These are phyloP conservation scores for Cerrena zonata DNA, from an alignment of 1,284 basidiomycete genomes.

Conservation along the genomic window DNA sequence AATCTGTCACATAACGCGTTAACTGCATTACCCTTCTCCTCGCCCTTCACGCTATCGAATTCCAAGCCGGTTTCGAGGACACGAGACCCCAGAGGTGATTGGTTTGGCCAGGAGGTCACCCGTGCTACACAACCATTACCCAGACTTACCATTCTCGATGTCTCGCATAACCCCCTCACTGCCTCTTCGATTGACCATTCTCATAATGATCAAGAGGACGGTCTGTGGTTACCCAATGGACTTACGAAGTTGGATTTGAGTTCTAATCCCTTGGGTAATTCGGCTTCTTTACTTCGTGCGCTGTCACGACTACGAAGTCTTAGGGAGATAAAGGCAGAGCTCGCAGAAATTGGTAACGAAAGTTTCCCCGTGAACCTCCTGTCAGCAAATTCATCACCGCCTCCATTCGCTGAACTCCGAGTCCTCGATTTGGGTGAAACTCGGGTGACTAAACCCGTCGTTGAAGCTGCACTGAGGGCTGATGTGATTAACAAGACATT, in stretches of 20 bases:
- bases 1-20: conserved; percentile 69
- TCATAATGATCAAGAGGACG: conserved; percentile 12
- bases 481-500: conserved; percentile 37
- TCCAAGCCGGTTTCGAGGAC: conserved; percentile 21
- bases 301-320: conserved; percentile 46
- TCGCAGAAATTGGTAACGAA: conserved; percentile 53
- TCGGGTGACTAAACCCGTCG: conserved; percentile 39
- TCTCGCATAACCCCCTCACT: conserved; percentile 57
- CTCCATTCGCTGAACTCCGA: conserved; percentile 46
- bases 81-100: conserved; percentile 34
- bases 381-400: conserved; percentile 14
- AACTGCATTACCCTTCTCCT: conserved; percentile 51
- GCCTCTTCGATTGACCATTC: conserved; percentile 52
- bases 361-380: conserved; percentile 48
- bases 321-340: conserved; percentile 53
- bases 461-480: conserved; percentile 38
- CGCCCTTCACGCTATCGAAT: conserved; percentile 39
- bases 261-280: conserved; percentile 30
- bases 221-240: conserved; percentile 22
- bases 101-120: conserved; percentile 57
- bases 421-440: conserved; percentile 65
- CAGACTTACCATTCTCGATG: conserved; percentile 51
- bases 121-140: conserved; percentile 61
- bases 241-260: conserved; percentile 37
- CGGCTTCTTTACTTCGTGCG: conserved; percentile 37